phyloP scores from a whole-genome alignment of 2,329 filamentous ascomycete species.

The Claviceps cyperi region DNA sequence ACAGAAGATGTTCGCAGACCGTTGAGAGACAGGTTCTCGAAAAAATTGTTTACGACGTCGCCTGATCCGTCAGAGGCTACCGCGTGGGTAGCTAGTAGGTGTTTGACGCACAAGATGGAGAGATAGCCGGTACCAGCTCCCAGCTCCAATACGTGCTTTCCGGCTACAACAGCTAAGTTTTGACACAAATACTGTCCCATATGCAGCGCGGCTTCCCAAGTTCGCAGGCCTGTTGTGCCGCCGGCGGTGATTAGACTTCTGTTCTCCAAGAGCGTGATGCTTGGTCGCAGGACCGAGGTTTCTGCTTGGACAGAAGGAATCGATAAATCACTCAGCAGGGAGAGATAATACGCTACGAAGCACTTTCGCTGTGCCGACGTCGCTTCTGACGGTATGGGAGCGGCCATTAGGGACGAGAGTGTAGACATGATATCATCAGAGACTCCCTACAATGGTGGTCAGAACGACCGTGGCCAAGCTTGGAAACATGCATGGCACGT shows the following conservation, averaged over 20 bases:
- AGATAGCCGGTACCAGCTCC: slow-evolving; percentile 66
- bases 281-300: slow-evolving; percentile 2
- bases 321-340: slow-evolving; percentile 16
- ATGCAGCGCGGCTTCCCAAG: slow-evolving; percentile 69
- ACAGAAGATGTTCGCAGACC: slow-evolving; percentile 38
- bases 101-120: slow-evolving; percentile 57
- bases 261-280: slow-evolving; percentile 54
- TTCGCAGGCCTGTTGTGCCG: slow-evolving; percentile 63
- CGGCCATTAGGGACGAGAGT: slow-evolving; percentile 50
- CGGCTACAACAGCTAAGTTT: slow-evolving; percentile 29
- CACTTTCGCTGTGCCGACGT: slow-evolving; percentile 55
- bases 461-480: slow-evolving; percentile 9
- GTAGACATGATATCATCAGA: slow-evolving; percentile 64
- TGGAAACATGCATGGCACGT: background rate
- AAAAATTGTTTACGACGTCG: slow-evolving; percentile 52
- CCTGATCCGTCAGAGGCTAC: slow-evolving; percentile 62
- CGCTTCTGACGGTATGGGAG: slow-evolving; percentile 48
- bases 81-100: slow-evolving; percentile 43
- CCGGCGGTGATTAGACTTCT: slow-evolving; percentile 52
- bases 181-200: slow-evolving; percentile 52
- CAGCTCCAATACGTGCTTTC: slow-evolving; percentile 52
- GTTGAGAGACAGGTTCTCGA: slow-evolving; percentile 56
- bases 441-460: slow-evolving; percentile 48
- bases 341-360: slow-evolving; percentile 56
- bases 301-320: background rate